Evolutionary conservation across 192 early-diverging fungal genomes (phyloP), one percentile per base, ranked within the genome.

Genomic region (Coemansia sp.): DNA sequence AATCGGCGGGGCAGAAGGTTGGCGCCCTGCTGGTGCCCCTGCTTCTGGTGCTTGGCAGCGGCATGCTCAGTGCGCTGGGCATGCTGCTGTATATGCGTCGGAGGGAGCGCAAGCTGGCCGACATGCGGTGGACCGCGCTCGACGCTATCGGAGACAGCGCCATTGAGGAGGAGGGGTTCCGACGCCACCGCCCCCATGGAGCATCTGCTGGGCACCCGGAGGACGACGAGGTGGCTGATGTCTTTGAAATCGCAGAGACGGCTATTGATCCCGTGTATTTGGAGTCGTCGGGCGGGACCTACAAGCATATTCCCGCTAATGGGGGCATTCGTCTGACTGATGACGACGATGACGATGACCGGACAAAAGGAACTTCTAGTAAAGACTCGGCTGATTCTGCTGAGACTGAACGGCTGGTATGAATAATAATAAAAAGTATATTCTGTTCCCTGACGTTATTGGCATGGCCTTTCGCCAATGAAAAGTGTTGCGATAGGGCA

Each of bases 41-140:
- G 11, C 27, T 56, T 4, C 31, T 56, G 13, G 53, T 56, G 53
- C 29, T 56, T 4, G 33, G 53, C 3, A 56, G 79, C 14, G 57
- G 51, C n/a, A 62, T 70, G 6, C 29, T 73, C 19, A 75, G 73
- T 27, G 73, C 68, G 3, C 59, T 81, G 45, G 70, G 54, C 0
- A 68, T 76, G 79, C 45, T 81, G 13, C 35, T 70, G 41, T 70
- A 59, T 7, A 76, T 81, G 79, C 67, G 71, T 17, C 74, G 70
- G 37, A 66, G 79, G 8, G 74, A 81, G 62, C 79, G 74, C 53
- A 69, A 67, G 41, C 63, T 70, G 36, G 71, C 64, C 14, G 63
- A 66, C 21, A 69, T 69, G 73, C 70, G 71, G 61, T 81, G 79
- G 79, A 76, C 71, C 41, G 56, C 69, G 59, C 37, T 81, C 64